A percentile compares a stretch with the other conserved stretches of the same genome.
Evolutionary conservation across 2,329 filamentous ascomycete genomes (phyloP).

Genomic region (Sporothrix pallida): DNA sequence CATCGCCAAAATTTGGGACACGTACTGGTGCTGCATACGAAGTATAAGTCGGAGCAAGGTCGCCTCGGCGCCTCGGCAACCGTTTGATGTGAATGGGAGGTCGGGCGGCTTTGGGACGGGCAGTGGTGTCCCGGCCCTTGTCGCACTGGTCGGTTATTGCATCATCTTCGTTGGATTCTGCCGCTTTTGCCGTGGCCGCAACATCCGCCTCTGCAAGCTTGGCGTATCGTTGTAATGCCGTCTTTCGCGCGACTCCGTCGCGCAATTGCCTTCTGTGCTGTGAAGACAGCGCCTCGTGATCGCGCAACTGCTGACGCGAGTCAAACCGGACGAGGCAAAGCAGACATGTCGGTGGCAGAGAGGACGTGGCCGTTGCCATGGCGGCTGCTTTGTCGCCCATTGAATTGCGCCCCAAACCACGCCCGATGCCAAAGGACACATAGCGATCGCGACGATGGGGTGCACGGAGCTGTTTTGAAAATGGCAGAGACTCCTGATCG

Average conservation of each 20-base stretch:
- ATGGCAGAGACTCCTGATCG: neutral
- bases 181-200: neutral
- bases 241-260: conserved; percentile 32
- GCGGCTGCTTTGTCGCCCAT: neutral
- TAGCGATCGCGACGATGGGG: conserved; percentile 47
- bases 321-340: conserved; percentile 67
- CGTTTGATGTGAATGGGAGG: conserved; percentile 38
- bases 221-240: conserved; percentile 34
- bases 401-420: conserved; percentile 32
- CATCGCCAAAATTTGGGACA: conserved; percentile 37
- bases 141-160: neutral
- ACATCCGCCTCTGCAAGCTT: conserved; percentile 21
- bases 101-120: neutral
- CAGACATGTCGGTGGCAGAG: conserved; percentile 51
- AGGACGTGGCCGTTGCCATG: neutral
- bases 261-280: conserved; percentile 39
- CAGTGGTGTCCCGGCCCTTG: conserved; percentile 40
- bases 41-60: conserved; percentile 50
- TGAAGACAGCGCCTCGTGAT: conserved; percentile 41
- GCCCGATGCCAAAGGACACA: conserved; percentile 65
- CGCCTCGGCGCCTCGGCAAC: conserved; percentile 41
- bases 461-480: conserved; percentile 38
- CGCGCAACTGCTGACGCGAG: conserved; percentile 46
- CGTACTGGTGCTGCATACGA: conserved; percentile 56
- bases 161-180: neutral